Evolutionary conservation across 805 yeast genomes (phyloP).

Genomic region (Candida easanensis): DNA sequence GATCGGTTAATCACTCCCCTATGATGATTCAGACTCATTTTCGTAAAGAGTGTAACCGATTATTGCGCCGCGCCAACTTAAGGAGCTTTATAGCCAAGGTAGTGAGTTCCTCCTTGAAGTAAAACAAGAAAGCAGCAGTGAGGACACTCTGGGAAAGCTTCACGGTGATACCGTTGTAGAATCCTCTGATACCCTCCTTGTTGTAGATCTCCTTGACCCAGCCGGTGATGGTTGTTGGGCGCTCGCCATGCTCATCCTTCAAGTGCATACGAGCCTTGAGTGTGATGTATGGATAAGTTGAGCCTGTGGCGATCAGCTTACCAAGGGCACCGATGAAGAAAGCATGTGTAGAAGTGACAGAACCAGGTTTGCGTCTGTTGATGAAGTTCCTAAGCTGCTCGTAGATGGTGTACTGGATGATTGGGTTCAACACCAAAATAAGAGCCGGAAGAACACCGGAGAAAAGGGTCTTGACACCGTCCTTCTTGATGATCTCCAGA

Average conservation of each 20-base stretch:
- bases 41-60: conserved; percentile 5
- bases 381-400: conserved; percentile 78
- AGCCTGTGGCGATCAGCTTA: conserved; percentile 81
- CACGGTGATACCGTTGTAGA: conserved; percentile 78
- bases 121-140: conserved; percentile 87
- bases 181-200: conserved; percentile 71
- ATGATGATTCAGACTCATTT: not conserved
- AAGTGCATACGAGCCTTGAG: conserved; percentile 86
- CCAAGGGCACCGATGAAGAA: conserved; percentile 87
- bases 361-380: conserved; percentile 47
- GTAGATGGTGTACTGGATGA: conserved; percentile 86
- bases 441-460: conserved; percentile 88
- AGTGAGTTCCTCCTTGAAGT: conserved; percentile 84
- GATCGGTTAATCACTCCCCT: not conserved
- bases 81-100: conserved; percentile 54
- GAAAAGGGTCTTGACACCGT: conserved; percentile 71
- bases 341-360: conserved; percentile 67
- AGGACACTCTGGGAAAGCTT: conserved; percentile 80
- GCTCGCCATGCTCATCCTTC: conserved; percentile 36
- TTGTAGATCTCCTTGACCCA: conserved; percentile 56
- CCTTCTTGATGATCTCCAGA: conserved; percentile 59
- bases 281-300: conserved; percentile 90
- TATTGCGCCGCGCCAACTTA: conserved; percentile 32
- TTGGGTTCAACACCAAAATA: conserved; percentile 81
- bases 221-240: conserved; percentile 38